Percentiles rank a stretch among this genome's conserved stretches.
Conservation (phyloP, 805 yeast genomes). For the Nakazawaea sp. region DNA sequence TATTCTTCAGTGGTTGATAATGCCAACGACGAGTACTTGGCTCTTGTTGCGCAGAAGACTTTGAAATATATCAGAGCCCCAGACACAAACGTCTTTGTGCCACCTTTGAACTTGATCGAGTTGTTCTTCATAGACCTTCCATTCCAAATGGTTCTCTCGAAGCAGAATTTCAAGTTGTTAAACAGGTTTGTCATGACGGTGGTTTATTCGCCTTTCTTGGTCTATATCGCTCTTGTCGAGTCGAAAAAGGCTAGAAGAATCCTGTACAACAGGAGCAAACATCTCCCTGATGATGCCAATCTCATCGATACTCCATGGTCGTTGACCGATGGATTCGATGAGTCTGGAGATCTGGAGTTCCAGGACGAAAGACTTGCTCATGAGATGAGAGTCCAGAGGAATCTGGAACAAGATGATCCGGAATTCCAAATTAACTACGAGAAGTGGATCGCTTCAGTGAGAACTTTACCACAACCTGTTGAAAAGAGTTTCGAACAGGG, state of each 20-base stretch:
- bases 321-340: slow-evolving; percentile 65
- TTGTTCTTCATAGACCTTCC: slow-evolving; percentile 40
- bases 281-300: slow-evolving; percentile 71
- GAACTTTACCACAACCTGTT: slow-evolving; percentile 51
- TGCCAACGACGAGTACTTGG: slow-evolving; percentile 80
- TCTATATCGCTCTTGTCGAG: slow-evolving; percentile 58
- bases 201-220: slow-evolving; percentile 62
- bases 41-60: slow-evolving; percentile 78
- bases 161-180: slow-evolving; percentile 26
- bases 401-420: slow-evolving; percentile 66
- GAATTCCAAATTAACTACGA: slow-evolving; percentile 46
- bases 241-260: slow-evolving; percentile 62
- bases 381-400: slow-evolving; percentile 41
- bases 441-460: slow-evolving; percentile 46
- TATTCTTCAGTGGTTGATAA: slow-evolving; percentile 75
- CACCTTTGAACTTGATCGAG: slow-evolving; percentile 79
- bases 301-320: slow-evolving; percentile 79
- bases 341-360: slow-evolving; percentile 24
- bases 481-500: slow-evolving; percentile 46
- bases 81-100: slow-evolving; percentile 76
- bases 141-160: slow-evolving; percentile 28
- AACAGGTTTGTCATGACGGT: slow-evolving; percentile 55
- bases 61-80: slow-evolving; percentile 83
- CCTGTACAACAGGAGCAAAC: slow-evolving; percentile 58
- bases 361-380: slow-evolving; percentile 24